Conservation (phyloP, 495 filamentous ascomycete species). For the Penicillium samsonianum region DNA sequence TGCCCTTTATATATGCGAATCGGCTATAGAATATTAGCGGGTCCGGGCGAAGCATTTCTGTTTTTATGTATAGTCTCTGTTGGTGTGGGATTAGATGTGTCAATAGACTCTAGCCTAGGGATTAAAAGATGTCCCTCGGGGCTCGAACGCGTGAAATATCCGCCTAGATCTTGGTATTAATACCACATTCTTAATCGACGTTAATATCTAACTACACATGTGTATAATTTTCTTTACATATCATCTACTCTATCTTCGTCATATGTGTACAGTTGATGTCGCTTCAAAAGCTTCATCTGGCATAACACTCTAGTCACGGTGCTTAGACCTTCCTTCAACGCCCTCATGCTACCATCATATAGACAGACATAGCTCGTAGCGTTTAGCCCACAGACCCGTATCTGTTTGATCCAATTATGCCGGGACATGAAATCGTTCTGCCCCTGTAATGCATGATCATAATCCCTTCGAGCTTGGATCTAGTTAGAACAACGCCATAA, state of each 20-base stretch:
- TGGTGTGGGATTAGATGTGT: slow-evolving; percentile 16
- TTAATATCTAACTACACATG: no score
- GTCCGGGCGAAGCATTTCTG: background rate
- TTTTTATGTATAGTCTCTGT: slow-evolving; percentile 8
- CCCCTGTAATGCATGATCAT: no score
- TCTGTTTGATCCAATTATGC: no score
- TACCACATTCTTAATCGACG: background rate
- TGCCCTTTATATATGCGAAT: background rate
- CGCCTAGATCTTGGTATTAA: background rate
- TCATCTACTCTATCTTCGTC: background rate
- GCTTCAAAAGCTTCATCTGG: background rate
- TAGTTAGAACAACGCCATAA: no score
- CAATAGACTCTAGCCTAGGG: slow-evolving; percentile 18
- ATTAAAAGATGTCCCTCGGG: background rate
- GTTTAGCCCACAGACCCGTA: no score
- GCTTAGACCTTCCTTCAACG: no score
- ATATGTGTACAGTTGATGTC: background rate
- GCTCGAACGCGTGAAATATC: background rate
- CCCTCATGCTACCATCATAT: no score
- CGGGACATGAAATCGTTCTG: no score
- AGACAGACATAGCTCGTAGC: no score
- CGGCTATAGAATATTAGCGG: background rate
- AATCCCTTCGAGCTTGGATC: no score
- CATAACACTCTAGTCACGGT: no score
- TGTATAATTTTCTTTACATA: background rate